Conservation (phyloP, 208 protist genomes). For the Leishmania amazonensis region DNA sequence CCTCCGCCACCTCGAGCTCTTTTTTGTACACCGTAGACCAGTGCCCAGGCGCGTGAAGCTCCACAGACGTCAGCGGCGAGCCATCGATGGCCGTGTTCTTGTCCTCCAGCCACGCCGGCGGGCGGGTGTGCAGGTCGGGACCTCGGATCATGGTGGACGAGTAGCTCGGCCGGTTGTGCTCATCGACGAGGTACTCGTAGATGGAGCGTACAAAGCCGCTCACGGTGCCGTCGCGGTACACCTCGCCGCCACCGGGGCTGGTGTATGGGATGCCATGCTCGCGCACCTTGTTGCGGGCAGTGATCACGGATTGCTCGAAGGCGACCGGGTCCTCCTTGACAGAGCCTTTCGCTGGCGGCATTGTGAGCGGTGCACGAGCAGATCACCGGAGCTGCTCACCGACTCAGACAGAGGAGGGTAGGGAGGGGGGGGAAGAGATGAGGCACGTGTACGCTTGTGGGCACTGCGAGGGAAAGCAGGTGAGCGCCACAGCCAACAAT, state of each 20-base stretch:
- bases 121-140: conserved; percentile 55
- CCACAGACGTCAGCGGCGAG: conserved; percentile 54
- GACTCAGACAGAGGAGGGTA: background rate
- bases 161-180: conserved; percentile 18
- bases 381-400: too few relatives aligned
- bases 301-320: background rate
- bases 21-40: conserved; percentile 62
- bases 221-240: conserved; percentile 11
- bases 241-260: conserved; percentile 36
- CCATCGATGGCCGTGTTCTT: conserved; percentile 83
- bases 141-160: conserved; percentile 27
- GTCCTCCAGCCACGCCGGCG: conserved; percentile 80
- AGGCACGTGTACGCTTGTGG: background rate
- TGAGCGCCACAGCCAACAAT: background rate
- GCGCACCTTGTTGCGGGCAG: background rate
- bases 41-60: conserved; percentile 28
- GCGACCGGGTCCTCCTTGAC: conserved; percentile 11
- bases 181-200: conserved; percentile 30
- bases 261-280: conserved; percentile 21
- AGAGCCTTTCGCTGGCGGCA: conserved; percentile 17
- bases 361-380: background rate
- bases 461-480: background rate
- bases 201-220: conserved; percentile 8
- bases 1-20: conserved; percentile 80
- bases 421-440: background rate